A percentile compares a stretch with the other conserved stretches of the same genome.
These are phyloP conservation scores for Lithohypha guttulata DNA, from an alignment of 2,329 filamentous ascomycete species.

Conservation along the genomic window DNA sequence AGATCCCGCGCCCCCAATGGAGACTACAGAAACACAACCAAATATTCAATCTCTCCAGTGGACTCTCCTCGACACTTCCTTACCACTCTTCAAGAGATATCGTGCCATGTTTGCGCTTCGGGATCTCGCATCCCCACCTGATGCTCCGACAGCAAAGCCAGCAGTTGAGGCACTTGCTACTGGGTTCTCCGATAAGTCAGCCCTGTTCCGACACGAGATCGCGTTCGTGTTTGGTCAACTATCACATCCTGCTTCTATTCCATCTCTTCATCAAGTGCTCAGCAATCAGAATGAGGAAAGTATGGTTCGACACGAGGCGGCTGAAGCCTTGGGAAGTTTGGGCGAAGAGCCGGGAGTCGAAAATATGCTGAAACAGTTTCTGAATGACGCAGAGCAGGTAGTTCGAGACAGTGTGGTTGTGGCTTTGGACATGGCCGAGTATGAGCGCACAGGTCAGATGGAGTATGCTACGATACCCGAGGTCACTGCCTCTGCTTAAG, in stretches of 20 bases:
- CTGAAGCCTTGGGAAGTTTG: slow-evolving; percentile 86
- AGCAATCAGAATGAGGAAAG: slow-evolving; percentile 72
- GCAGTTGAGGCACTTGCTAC: slow-evolving; percentile 76
- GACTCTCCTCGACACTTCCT: slow-evolving; percentile 64
- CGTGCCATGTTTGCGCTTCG: slow-evolving; percentile 96
- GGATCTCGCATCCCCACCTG: slow-evolving; percentile 85
- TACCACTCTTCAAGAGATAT: slow-evolving; percentile 84
- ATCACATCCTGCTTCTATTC: slow-evolving; percentile 92
- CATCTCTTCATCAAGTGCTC: slow-evolving; percentile 67
- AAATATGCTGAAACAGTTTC: slow-evolving; percentile 67
- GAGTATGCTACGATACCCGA: slow-evolving; percentile 83
- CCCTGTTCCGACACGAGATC: slow-evolving; percentile 93
- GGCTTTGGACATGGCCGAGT: slow-evolving; percentile 95
- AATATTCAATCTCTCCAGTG: slow-evolving; percentile 65
- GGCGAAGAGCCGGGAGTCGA: slow-evolving; percentile 92
- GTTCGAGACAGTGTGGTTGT: slow-evolving; percentile 92
- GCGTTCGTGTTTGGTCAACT: slow-evolving; percentile 97
- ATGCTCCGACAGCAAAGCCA: slow-evolving; percentile 78
- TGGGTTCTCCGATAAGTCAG: slow-evolving; percentile 75
- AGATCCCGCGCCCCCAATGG: slow-evolving; percentile 83
- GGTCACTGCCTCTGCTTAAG: slow-evolving; percentile 11
- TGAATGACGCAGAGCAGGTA: slow-evolving; percentile 84
- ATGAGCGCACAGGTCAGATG: slow-evolving; percentile 74
- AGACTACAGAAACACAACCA: slow-evolving; percentile 49
- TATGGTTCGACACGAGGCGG: slow-evolving; percentile 97